Base-by-base conservation (phyloP, 108 stramenopile species). In the Nitzschia inconspicua region DNA sequence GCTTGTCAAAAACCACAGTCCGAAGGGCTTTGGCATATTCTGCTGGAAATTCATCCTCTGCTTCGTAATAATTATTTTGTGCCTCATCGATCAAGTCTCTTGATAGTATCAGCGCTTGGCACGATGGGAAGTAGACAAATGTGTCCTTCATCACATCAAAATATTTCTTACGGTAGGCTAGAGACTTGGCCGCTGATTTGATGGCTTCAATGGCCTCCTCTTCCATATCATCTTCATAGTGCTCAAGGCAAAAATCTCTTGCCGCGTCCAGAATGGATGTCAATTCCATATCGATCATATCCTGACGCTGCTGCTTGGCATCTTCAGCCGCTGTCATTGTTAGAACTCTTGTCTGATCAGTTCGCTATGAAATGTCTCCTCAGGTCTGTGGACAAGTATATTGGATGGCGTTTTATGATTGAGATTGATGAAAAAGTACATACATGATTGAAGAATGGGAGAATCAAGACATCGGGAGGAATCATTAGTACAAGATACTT, bases 161-260 rank as follows among this genome's bases (percentile, higher is more conserved):
- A 28, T 41, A 55, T 22, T 65, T 32, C 28, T 55, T 65, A 30
- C 47, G 49, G 44, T 65, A 65, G 28, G 64, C 64, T 5, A 55
- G 29, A n/a, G 25, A 25, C 22, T 25, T 32, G 31, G 64, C 53
- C 1, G 36, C 64, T 2, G 6, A 44, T 10, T 46, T 30, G 7
- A 65, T 18, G 0, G 64, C 64, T 19, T 55, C 28, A 18, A 55
- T 37, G 1, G 53, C 64, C 24, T 65, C 64, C 3, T 54, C 44
- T 46, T 42, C 39, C 22, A 65, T 40, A 22, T 65, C 64, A 2
- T 65, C 53, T 25, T 55, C 64, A 11, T 10, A 11, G 11, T 37
- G 36, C 11, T 11, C 10, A 37, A 37, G 36, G 11, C 8, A 11
- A 11, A 10, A 37, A 37, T 37, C 36, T 37, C 11, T 8, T 37